Evolutionary conservation across 768 basidiomycete species (phyloP), one percentile per base, ranked within the genome.

Genomic region (Krasilnikovozyma curviuscula): DNA sequence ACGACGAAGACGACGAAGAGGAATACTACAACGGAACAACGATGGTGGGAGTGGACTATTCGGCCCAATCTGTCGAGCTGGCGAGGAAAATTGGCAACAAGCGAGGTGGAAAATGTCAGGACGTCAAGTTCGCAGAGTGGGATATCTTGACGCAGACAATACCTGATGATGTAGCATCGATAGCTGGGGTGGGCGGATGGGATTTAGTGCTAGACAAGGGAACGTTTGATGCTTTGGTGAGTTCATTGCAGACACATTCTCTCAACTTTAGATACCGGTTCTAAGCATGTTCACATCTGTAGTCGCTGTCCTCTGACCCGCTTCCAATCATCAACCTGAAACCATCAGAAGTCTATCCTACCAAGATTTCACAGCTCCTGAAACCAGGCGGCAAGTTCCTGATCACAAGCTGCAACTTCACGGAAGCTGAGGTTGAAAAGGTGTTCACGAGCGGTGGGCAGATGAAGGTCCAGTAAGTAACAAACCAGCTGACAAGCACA

Each of bases 171-270:
- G n/a, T n/a, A n/a, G n/a, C n/a, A n/a, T n/a, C n/a, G n/a, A n/a
- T n/a, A n/a, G n/a, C n/a, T n/a, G n/a, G n/a, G n/a, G n/a, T n/a
- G n/a, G n/a, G n/a, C n/a, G n/a, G n/a, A n/a, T n/a, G n/a, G n/a
- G n/a, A n/a, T n/a, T n/a, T n/a, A 13, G 58, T 67, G 2, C 40
- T 63, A 45, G 65, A 67, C 53, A 69, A 68, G 55, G 68, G 68
- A 5, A 69, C 68, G 2, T 69, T 61, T 52, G 68, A 69, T 53
- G 68, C 67, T 5, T 54, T 69, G n/a, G n/a, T n/a, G n/a, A n/a
- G n/a, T n/a, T n/a, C n/a, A n/a, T n/a, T n/a, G n/a, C n/a, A n/a
- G n/a, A n/a, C n/a, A n/a, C n/a, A n/a, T n/a, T n/a, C n/a, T n/a
- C n/a, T n/a, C n/a, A n/a, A n/a, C n/a, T n/a, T n/a, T n/a, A n/a